Percentiles rank a stretch among this genome's conserved stretches.
These are phyloP conservation scores for Hypoxylon sp. DNA, from an alignment of 2,329 filamentous ascomycete species.

Conservation along the genomic window DNA sequence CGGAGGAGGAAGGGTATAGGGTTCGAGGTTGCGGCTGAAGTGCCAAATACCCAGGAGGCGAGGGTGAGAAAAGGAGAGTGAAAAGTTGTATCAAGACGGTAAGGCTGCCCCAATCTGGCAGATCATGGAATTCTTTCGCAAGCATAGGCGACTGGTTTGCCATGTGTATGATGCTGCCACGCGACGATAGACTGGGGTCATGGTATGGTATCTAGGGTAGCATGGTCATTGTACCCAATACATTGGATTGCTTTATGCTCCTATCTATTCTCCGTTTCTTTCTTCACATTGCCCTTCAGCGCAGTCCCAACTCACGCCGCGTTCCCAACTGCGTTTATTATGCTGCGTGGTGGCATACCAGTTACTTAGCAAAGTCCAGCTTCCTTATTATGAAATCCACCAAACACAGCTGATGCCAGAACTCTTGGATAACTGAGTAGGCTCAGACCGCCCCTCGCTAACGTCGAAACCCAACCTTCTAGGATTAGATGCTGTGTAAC, in stretches of 20 bases:
- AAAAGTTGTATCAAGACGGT: neutral
- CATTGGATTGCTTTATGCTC: neutral
- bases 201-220: neutral
- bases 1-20: conserved; percentile 69
- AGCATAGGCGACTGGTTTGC: neutral
- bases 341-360: too few species aligned
- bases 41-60: conserved; percentile 59
- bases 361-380: too few species aligned
- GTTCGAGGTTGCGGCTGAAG: conserved; percentile 64
- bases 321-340: neutral
- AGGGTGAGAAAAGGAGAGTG: conserved; percentile 53
- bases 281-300: neutral
- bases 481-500: conserved; percentile 22
- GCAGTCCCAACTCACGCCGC: too few species aligned
- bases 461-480: neutral
- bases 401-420: too few species aligned
- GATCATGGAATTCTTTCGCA: neutral
- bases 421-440: neutral
- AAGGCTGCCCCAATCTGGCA: neutral
- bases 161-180: neutral
- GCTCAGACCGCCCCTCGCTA: too few species aligned
- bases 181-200: neutral
- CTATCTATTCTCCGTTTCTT: neutral
- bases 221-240: neutral
- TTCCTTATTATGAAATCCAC: too few species aligned